A percentile compares a stretch with the other conserved stretches of the same genome.
Conservation (phyloP, 768 basidiomycete genomes). For the Kwoniella mangroviensis region DNA sequence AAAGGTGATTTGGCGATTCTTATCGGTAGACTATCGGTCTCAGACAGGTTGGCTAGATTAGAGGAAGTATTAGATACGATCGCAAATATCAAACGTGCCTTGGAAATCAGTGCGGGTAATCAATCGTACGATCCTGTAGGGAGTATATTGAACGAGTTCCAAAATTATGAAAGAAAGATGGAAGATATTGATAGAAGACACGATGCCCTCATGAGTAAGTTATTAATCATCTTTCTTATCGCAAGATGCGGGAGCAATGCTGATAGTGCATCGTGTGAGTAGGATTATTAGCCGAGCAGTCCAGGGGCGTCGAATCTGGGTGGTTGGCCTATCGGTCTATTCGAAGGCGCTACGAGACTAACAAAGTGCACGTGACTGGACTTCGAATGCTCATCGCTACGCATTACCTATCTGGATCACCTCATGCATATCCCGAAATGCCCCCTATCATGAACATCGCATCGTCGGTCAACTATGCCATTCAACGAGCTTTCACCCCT, state of each 20-base stretch:
- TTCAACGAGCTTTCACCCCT: slow-evolving; percentile 35
- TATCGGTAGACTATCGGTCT: slow-evolving; percentile 38
- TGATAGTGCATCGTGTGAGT: not conserved
- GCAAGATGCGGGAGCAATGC: slow-evolving; percentile 1
- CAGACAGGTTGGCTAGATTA: slow-evolving; percentile 39
- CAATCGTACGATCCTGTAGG: slow-evolving; percentile 31
- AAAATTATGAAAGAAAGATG: slow-evolving; percentile 26
- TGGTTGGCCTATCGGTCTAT: slow-evolving; percentile 40
- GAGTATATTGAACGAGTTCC: slow-evolving; percentile 33
- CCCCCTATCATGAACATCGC: slow-evolving; percentile 23
- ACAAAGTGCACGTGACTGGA: slow-evolving; percentile 37
- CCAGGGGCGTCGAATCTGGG: slow-evolving; percentile 33
- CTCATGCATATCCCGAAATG: slow-evolving; percentile 31
- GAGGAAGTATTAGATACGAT: slow-evolving; percentile 34
- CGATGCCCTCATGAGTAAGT: slow-evolving; percentile 38
- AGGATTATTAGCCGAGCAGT: slow-evolving; percentile 14
- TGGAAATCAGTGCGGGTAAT: slow-evolving; percentile 34
- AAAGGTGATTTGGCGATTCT: slow-evolving; percentile 18
- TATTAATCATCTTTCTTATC: not conserved
- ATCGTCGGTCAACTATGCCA: slow-evolving; percentile 32
- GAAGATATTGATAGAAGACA: slow-evolving; percentile 36
- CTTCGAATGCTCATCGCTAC: slow-evolving; percentile 42
- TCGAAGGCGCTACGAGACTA: slow-evolving; percentile 36
- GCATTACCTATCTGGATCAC: slow-evolving; percentile 35
- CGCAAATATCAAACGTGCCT: slow-evolving; percentile 18